These are phyloP conservation scores for Sordariomycetes sp. DNA, from an alignment of 2,329 filamentous ascomycete species.

Conservation along the genomic window DNA sequence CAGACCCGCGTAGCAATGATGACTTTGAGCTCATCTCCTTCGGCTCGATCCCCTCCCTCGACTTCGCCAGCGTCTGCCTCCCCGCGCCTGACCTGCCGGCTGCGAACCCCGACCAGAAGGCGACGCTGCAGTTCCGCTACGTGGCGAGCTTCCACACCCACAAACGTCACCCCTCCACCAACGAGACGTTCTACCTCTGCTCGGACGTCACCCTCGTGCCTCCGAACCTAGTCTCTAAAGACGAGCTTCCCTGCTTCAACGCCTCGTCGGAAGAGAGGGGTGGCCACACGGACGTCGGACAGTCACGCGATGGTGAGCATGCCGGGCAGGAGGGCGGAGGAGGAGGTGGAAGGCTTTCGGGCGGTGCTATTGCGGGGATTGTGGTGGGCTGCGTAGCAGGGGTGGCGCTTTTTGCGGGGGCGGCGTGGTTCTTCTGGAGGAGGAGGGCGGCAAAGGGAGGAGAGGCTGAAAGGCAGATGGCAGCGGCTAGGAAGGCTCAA, in stretches of 20 bases:
- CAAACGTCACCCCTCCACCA: constrained; percentile 7
- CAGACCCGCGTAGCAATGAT: constrained; percentile 25
- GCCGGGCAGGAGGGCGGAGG: constrained; percentile 7
- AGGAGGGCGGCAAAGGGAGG: neutral
- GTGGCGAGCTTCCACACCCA: constrained; percentile 23
- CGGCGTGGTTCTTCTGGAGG: neutral
- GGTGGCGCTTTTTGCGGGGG: constrained; percentile 38
- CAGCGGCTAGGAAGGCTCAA: neutral
- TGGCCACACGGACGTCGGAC: neutral
- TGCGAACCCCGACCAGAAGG: constrained; percentile 27
- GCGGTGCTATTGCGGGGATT: constrained; percentile 67
- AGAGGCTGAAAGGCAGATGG: neutral
- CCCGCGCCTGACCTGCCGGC: constrained; percentile 20
- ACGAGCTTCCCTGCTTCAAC: constrained; percentile 32
- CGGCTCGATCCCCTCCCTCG: constrained; percentile 23
- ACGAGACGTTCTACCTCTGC: constrained; percentile 37
- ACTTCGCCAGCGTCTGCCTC: constrained; percentile 34
- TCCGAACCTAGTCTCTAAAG: constrained; percentile 17
- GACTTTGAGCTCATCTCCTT: constrained; percentile 28
- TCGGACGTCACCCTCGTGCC: constrained; percentile 34
- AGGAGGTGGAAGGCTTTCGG: constrained; percentile 34
- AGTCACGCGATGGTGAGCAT: constrained; percentile 4
- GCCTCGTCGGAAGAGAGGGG: constrained; percentile 14
- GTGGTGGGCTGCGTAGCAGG: constrained; percentile 59
- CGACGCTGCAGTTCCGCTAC: constrained; percentile 38